phyloP scores from a whole-genome alignment of 2,329 filamentous ascomycete species.

The Aspergillus sp. region DNA sequence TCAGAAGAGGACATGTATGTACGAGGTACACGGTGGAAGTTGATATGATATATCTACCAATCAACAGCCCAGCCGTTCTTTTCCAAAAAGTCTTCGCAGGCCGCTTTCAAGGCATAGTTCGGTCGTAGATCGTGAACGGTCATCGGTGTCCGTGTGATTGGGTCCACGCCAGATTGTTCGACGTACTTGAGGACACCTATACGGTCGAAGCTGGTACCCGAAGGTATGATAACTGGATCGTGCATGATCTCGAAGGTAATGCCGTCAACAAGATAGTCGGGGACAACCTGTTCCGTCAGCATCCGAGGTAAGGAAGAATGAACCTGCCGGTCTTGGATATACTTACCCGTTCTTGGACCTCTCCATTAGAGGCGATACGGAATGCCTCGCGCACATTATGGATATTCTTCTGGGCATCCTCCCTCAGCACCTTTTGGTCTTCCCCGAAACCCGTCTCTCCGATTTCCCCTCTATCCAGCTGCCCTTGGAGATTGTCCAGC shows the following conservation, averaged over 20 bases:
- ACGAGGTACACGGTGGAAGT: conserved; percentile 4
- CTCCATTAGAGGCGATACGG: conserved; percentile 40
- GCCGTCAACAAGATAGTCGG: conserved; percentile 49
- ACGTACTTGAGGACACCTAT: conserved; percentile 84
- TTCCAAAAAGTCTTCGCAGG: conserved; percentile 80
- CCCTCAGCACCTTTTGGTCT: conserved; percentile 58
- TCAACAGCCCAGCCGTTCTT: conserved; percentile 92
- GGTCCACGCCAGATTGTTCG: conserved; percentile 72
- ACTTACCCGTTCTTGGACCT: conserved; percentile 45
- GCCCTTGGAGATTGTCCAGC: conserved; percentile 35
- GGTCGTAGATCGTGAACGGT: conserved; percentile 69
- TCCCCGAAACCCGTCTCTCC: conserved; percentile 69
- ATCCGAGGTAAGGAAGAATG: not conserved
- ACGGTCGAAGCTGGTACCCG: conserved; percentile 87
- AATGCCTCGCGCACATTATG: conserved; percentile 48
- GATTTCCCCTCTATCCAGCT: conserved; percentile 42
- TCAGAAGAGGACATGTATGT: conserved; percentile 11
- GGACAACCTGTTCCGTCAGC: conserved; percentile 40
- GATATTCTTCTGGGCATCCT: conserved; percentile 49
- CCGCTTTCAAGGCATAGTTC: conserved; percentile 77
- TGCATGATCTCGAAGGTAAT: conserved; percentile 55
- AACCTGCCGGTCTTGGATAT: not conserved
- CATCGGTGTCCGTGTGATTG: conserved; percentile 77
- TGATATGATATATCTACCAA: conserved; percentile 56
- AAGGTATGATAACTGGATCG: conserved; percentile 60